Evolutionary conservation across 2,329 filamentous ascomycete genomes (phyloP), one percentile per base, ranked within the genome.

Genomic region (Fusarium odoratissimum): DNA sequence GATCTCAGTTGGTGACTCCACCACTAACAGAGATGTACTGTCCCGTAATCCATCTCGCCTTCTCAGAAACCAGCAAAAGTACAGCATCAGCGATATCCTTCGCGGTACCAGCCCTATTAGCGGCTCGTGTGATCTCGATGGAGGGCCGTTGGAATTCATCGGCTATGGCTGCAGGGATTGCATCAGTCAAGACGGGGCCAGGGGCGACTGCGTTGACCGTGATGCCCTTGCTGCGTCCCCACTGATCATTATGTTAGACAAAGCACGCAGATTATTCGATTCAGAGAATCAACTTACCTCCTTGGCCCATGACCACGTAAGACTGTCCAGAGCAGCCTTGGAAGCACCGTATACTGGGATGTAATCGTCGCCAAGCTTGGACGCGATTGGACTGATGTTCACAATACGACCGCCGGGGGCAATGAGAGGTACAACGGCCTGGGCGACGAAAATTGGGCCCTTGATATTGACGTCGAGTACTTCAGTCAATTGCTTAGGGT

Each of bases 341-440:
- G 19, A 46, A 16, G 25, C 44, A 30, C 44, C 9, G 3, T 46
- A 46, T 16, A 30, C 3, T 2, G 44, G 44, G 9, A 46, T 30
- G 2, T 8, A n/a, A 11, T 3, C 21, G 3, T 46, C 25, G 0
- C 44, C 25, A 30, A 46, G 44, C 6, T 30, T 46, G 13, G 19
- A 46, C 0, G 25, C 25, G 19, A 30, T 46, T 0, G 25, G 21
- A 2, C 25, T 46, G 3, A 46, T 28, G 0, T 46, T 46, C 0
- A 46, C 6, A 1, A 46, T 46, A 8, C 44, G 44, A 7, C 19
- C 44, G 3, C 19, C 25, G 0, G 44, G 19, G 0, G 19, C 3
- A 28, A 46, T 46, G 5, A 21, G 1, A 28, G 44, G 25, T 21
- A 46, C 19, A 46, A 30, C 44, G 6, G 44, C 19, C 1, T 46